Evolutionary conservation across 345 rosid genomes (phyloP).

Genomic region (Eucalyptus viminalis): DNA sequence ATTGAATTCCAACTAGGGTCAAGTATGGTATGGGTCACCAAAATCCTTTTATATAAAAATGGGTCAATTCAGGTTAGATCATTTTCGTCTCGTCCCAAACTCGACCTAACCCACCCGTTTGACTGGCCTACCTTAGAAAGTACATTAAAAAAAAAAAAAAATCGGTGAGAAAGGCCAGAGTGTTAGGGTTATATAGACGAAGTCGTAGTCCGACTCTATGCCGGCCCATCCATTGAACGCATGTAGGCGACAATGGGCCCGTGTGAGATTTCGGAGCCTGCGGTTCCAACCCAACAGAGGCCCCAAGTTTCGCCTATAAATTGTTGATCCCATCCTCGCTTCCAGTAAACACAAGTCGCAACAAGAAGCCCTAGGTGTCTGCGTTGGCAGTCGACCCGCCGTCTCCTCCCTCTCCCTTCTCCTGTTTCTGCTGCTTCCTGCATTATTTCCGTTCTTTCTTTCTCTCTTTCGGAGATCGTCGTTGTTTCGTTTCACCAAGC

Average conservation of each 20-base stretch:
- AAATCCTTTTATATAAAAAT: background rate
- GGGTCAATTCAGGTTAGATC: too few species aligned
- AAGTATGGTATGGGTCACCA: background rate
- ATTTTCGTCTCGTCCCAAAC: rapidly evolving
- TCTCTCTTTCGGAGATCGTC: background rate
- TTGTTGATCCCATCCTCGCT: background rate
- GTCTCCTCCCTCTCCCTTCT: background rate
- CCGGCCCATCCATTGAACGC: background rate
- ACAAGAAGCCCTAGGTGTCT: background rate
- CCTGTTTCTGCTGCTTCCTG: background rate
- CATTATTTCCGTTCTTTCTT: background rate
- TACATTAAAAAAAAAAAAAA: too few species aligned
- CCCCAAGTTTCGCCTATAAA: background rate
- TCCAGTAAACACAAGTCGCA: background rate
- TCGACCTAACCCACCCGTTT: rapidly evolving
- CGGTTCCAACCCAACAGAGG: background rate
- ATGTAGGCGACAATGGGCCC: background rate
- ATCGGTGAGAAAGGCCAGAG: background rate
- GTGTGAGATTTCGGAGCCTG: background rate
- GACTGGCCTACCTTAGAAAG: too few species aligned
- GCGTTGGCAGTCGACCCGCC: background rate
- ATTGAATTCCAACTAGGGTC: background rate
- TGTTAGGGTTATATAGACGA: background rate
- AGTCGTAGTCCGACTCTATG: background rate
- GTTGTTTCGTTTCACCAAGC: background rate